Evolutionary conservation across 225 moss, liverwort and hornwort species (phyloP), one percentile per base, ranked within the genome.

Genomic region (Neckera pumila): DNA sequence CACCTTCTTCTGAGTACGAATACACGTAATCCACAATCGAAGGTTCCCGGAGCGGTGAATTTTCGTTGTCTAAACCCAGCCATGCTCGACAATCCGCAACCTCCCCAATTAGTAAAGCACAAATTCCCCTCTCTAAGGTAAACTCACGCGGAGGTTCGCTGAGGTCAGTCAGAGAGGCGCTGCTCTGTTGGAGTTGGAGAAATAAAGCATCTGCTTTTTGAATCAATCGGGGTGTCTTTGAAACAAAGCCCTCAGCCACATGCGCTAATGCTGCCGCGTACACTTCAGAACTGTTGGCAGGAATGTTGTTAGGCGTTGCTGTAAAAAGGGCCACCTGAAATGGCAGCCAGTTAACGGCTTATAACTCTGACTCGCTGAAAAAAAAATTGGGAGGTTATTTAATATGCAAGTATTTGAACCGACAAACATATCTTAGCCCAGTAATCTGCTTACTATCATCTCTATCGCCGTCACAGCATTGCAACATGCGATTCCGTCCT

Each of bases 121-220:
- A 98, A 87, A 98, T 92, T 73, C 96, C 97, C 85, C 98, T 95
- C 90, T 98, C 98, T 28, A 98, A 93, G 81, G 95, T 89, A 51
- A 93, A 93, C n/a, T 98, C 96, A 73, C 94, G 84, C n/a, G 91
- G 92, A 45, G 87, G 86, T 74, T 93, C 92, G 42, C 45, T 84
- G 21, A 38, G 20, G 59, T 86, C 88, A 71, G 71, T 60, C 57
- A 89, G 45, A 82, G 84, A 85, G 67, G 80, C 86, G 73, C 86
- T 91, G n/a, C 81, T 90, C 84, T 92, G 93, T 83, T 96, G 97
- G 64, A 98, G 95, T 91, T 97, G 97, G 90, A 94, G 92, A 88
- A 98, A 92, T 25, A 98, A 92, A 71, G 94, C 93, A 92, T 98
- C 98, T 47, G 95, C 97, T 84, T 96, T 93, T 84, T 97, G 95